A percentile compares a stretch with the other conserved stretches of the same genome.
phyloP scores from a whole-genome alignment of 2,329 filamentous ascomycete genomes.

The Talaromyces sp. region DNA sequence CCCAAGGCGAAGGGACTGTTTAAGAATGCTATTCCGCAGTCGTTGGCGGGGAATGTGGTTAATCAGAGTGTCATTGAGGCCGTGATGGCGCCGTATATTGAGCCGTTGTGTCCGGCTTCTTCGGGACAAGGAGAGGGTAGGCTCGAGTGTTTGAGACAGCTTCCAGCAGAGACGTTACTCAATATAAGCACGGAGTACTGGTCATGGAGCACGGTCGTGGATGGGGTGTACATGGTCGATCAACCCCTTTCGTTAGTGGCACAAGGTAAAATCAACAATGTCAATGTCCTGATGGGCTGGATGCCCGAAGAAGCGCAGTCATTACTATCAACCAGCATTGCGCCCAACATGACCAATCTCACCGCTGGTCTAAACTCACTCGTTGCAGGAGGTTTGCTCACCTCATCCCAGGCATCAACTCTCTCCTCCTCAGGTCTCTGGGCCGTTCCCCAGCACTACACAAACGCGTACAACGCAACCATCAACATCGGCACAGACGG shows the following conservation, averaged over 20 bases:
- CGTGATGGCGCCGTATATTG: slow-evolving; percentile 9
- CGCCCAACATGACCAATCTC: slow-evolving; percentile 16
- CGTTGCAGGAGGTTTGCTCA: background rate
- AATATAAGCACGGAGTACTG: slow-evolving; percentile 10
- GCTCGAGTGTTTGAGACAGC: slow-evolving; percentile 11
- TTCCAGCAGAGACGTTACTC: slow-evolving; percentile 17
- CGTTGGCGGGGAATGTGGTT: slow-evolving; percentile 11
- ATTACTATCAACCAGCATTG: slow-evolving; percentile 7
- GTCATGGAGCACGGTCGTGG: slow-evolving; percentile 18
- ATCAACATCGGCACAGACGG: slow-evolving; percentile 19
- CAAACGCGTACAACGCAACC: slow-evolving; percentile 17
- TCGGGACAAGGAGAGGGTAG: slow-evolving; percentile 3
- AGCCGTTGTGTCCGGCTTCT: slow-evolving; percentile 10
- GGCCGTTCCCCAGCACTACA: slow-evolving; percentile 15
- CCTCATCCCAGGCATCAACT: slow-evolving; percentile 4
- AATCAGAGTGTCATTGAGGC: slow-evolving; percentile 7
- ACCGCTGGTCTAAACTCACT: slow-evolving; percentile 8
- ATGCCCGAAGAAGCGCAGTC: slow-evolving; percentile 22
- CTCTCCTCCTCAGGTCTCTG: slow-evolving; percentile 15
- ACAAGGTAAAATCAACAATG: slow-evolving; percentile 8
- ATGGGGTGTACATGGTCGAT: slow-evolving; percentile 17
- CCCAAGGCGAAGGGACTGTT: slow-evolving; percentile 19
- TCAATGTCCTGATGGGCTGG: slow-evolving; percentile 18
- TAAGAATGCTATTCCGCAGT: slow-evolving; percentile 17
- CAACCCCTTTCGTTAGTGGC: slow-evolving; percentile 15